Base-by-base conservation (phyloP, 345 rosid genomes). In the Isatis tinctoria region DNA sequence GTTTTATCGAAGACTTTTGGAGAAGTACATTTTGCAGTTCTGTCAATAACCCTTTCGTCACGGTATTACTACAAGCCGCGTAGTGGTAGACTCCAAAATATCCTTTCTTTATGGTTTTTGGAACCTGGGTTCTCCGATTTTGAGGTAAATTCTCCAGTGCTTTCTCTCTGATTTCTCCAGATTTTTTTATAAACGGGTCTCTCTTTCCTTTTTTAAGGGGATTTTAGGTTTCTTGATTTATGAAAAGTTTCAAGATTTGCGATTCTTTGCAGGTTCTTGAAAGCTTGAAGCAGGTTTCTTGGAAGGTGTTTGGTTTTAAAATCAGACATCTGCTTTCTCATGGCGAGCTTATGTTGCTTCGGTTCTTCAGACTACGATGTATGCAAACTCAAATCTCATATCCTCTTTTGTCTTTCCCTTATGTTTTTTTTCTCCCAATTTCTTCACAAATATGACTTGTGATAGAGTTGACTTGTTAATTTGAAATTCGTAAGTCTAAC, bases 321-420 rank as follows among this genome's bases (percentile, higher is more conserved):
- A 74, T 37, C 73, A 43, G 14, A 47, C 60, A 74, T 57, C 66
- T 57, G 13, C 14, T 14, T n/a, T 67, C 67, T 60, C 63, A 76
- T 76, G 80, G 80, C 52, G 37, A 56, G 41, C n/a, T 64, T 76
- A 6, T 76, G 75, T 57, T 76, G 80, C 75, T 76, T 76, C 61
- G 75, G 80, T 76, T 76, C 80, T 56, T 76, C 80, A 44, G 80
- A 76, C 64, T 76, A 70, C 37, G 80, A 76, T 70, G 80, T 76
- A 76, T 17, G 70, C 30, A 56, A 67, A 44, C 32, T 58, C 28
- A 9, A 20, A 48, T 61, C 62, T 69, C 80, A 48, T 45, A 22
- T 51, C 56, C 5, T 33, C n/a, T 52, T 45, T 66, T 37, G 12
- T 41, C 47, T 48, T 51, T 51, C n/a, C 30, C 22, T 60, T 36